Percentiles rank a stretch among this genome's conserved stretches.
These are phyloP conservation scores for Wickerhamiella pararugosa DNA, from an alignment of 1,139 yeast genomes.

Conservation along the genomic window DNA sequence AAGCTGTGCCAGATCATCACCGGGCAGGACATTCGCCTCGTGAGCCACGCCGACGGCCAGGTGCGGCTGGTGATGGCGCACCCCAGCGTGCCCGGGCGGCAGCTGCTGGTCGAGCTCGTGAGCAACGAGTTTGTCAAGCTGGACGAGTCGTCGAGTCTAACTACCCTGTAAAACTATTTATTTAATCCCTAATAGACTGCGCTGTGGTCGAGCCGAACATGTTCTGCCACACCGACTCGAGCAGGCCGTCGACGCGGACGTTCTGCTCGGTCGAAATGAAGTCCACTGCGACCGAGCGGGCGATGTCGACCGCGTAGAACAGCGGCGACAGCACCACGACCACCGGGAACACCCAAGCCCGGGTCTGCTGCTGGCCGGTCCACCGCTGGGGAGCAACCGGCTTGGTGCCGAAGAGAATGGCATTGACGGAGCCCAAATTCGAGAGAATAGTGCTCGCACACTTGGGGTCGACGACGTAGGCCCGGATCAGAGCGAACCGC, in stretches of 20 bases:
- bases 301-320: conserved; percentile 4
- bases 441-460: conserved; percentile 1
- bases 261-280: background rate
- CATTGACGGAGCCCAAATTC: conserved; percentile 1
- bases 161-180: conserved; percentile 1
- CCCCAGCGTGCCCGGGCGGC: conserved; percentile 52
- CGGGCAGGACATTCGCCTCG: conserved; percentile 44
- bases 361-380: background rate
- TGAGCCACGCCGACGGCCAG: conserved; percentile 32
- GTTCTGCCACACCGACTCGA: background rate
- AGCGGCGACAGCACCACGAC: conserved; percentile 1
- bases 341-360: background rate
- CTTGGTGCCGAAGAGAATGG: background rate
- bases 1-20: conserved; percentile 56
- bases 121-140: conserved; percentile 24
- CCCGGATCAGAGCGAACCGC: conserved; percentile 2
- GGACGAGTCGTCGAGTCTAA: conserved; percentile 16
- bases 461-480: conserved; percentile 3
- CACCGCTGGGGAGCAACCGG: background rate
- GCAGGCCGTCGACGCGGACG: background rate
- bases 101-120: conserved; percentile 31
- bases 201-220: background rate
- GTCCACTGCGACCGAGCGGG: background rate
- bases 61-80: conserved; percentile 50
- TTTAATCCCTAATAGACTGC: background rate